Conservation (phyloP, 2,329 filamentous ascomycete genomes). For the Aspergillus brasiliensis region DNA sequence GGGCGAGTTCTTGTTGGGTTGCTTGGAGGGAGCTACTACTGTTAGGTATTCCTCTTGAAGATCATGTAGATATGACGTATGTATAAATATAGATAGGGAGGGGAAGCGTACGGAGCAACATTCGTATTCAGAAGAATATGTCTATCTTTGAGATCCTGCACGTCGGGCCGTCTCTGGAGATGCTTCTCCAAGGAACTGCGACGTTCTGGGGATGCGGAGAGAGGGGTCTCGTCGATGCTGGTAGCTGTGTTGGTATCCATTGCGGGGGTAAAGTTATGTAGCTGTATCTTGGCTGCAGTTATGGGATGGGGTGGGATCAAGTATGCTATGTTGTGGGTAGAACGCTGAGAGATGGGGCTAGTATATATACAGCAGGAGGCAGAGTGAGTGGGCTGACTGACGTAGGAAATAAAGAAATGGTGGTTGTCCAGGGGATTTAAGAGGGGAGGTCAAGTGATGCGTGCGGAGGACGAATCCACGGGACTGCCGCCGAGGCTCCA, state of each 20-base stretch:
- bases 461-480: constrained; percentile 18
- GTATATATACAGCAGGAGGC: neutral
- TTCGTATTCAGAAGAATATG: constrained; percentile 69
- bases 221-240: constrained; percentile 59
- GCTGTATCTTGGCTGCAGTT: neutral
- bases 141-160: constrained; percentile 66
- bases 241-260: constrained; percentile 20
- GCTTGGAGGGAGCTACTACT: constrained; percentile 61
- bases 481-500: constrained; percentile 8
- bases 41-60: neutral
- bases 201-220: constrained; percentile 55
- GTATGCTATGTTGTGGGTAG: neutral
- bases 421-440: constrained; percentile 15
- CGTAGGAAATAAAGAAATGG: neutral
- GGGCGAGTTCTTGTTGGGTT: constrained; percentile 63
- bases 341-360: neutral
- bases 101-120: constrained; percentile 62
- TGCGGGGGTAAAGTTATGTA: constrained; percentile 3
- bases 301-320: neutral
- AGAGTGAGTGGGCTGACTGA: neutral
- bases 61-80: neutral
- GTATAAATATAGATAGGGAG: neutral
- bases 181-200: constrained; percentile 73
- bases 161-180: constrained; percentile 68
- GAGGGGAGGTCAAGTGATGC: constrained; percentile 23